Conservation (phyloP, 345 rosid species). For the Eucalyptus virginea region DNA sequence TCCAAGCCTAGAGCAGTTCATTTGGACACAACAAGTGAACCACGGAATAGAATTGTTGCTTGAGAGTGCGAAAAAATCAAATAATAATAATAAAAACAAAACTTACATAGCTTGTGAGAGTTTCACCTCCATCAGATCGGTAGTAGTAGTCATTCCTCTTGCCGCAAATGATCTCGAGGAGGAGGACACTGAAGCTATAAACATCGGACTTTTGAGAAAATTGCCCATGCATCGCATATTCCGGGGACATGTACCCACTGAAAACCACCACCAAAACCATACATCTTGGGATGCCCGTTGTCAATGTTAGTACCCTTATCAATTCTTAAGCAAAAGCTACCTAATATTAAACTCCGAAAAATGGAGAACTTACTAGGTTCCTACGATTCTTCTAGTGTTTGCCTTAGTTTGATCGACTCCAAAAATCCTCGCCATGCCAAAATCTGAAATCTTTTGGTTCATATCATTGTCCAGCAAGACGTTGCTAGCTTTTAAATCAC, state of each 20-base stretch:
- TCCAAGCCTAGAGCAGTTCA: background rate
- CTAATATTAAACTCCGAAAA: background rate
- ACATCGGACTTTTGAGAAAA: constrained; percentile 27
- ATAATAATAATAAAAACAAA: background rate
- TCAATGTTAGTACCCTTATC: background rate
- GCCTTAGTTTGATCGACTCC: background rate
- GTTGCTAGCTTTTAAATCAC: constrained; percentile 13
- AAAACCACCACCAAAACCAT: background rate
- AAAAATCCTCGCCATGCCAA: constrained; percentile 9
- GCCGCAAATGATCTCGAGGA: constrained; percentile 17
- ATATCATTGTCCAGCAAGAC: background rate
- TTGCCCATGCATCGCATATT: constrained; percentile 12
- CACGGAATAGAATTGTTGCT: background rate
- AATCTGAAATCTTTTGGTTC: constrained; percentile 14
- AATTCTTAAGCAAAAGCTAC: background rate
- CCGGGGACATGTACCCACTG: constrained; percentile 38
- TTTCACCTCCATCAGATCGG: background rate
- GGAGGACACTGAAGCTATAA: constrained; percentile 6
- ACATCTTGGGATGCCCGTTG: background rate
- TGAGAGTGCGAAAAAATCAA: background rate
- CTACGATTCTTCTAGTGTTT: background rate
- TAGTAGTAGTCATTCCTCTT: constrained; percentile 14
- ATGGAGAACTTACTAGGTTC: constrained; percentile 8
- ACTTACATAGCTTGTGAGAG: background rate
- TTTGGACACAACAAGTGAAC: background rate